Evolutionary conservation across 177 flowering plant species (phyloP), one percentile per base, ranked within the genome.

Genomic region (Tripterygium wilfordii): DNA sequence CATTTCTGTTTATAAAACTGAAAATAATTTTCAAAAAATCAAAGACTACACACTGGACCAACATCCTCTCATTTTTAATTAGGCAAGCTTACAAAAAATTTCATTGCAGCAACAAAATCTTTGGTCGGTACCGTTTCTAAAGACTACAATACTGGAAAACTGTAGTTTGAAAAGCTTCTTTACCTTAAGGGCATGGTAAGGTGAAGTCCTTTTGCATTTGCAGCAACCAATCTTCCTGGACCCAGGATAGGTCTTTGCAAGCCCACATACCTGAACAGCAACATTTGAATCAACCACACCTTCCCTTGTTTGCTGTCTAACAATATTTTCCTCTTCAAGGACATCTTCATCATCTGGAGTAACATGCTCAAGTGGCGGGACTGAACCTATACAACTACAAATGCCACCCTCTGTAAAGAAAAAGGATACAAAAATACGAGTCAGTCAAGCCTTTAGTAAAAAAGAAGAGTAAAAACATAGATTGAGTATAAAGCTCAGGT

Each of bases 231-330:
- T 43, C 27, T 76, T 77, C 37, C 54, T 76, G 22, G 75, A 67
- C 29, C 97, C 95, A 42, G 92, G 81, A 76, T 77, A 94, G 6
- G 78, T 70, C 63, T 94, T 94, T 31, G 58, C 75, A 43, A 94
- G 88, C 55, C 99, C 95, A 53, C 80, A 85, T 52, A 94, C 66
- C 61, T 90, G 99, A 62, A 85, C 99, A 38, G 95, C 92, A 58
- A 83, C 64, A 64, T 70, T 69, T 43, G 82, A 66, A 67, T 80
- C 81, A 37, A 62, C 45, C 19, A 8, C 40, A 51, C 70, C 74
- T 53, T 83, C 82, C 17, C 24, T 49, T 23, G 61, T 45, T 65
- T 85, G 87, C 45, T 70, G 67, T 64, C 75, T 87, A 24, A 94
- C 96, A 17, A 54, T 27, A 29, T 42, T 72, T 79, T 85, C 96